Evolutionary conservation across 2,329 filamentous ascomycete species (phyloP), one percentile per base, ranked within the genome.

Genomic region (Orbilia blumenaviensis): DNA sequence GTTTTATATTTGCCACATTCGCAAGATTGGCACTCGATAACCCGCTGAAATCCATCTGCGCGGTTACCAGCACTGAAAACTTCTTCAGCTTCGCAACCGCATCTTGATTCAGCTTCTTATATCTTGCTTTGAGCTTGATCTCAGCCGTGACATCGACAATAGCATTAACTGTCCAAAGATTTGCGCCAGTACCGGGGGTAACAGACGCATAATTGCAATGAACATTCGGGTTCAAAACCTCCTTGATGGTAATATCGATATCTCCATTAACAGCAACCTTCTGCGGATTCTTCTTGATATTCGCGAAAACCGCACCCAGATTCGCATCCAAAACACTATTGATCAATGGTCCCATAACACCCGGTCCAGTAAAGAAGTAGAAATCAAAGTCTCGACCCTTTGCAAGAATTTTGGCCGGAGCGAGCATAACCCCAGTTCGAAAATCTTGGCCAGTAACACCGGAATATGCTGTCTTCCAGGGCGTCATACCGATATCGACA

Each of bases 261-360:
- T 77, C 67, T 10, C 36, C 60, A 23, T 60, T 63, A 23, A 71
- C 32, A 3, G 16, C 29, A 6, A 67, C 7, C 8, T 46, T 44
- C 9, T 62, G 34, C 12, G 73, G 61, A 18, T 25, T 66, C 29
- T 58, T 60, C 34, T 72, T 72, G 25, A 77, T 38, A 25, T 56
- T 66, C n/a, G 66, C 54, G 23, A 66, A 62, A 4, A 72, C 10
- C 2, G 73, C 73, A 3, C 56, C 66, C 1, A 71, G 18, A 25
- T 77, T 77, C 8, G 73, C 66, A 10, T 77, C 67, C 25, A 77
- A 18, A 25, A 25, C 42, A 44, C 73, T 77, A 32, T 72, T 77
- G 14, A 77, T 66, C 9, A 77, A 25, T 0, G 73, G 73, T 0
- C 41, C 44, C 32, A 77, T 21, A 10, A 66, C 50, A 0, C 73